phyloP scores from a whole-genome alignment of 352 stramenopile genomes.

The Phytophthora meadii region DNA sequence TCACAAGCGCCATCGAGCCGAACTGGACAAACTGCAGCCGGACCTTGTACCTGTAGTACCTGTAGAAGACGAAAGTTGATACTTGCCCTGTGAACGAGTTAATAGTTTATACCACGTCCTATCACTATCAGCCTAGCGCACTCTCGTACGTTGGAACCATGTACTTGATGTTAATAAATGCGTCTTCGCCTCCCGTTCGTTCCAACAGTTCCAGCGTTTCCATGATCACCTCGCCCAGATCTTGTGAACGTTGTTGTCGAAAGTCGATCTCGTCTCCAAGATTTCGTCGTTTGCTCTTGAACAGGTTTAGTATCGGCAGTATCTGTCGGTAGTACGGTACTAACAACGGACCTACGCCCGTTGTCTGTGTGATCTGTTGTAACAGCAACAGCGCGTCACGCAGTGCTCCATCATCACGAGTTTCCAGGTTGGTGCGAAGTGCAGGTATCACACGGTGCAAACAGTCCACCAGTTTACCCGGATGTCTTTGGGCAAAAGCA shows the following conservation, averaged over 20 bases:
- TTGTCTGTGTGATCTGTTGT: conserved; percentile 59
- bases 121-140: conserved; percentile 21
- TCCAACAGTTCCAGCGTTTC: conserved; percentile 92
- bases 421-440: conserved; percentile 78
- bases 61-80: conserved; percentile 33
- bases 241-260: conserved; percentile 75
- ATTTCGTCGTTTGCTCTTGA: conserved; percentile 91
- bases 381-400: conserved; percentile 65
- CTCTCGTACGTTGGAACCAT: conserved; percentile 96
- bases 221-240: conserved; percentile 87
- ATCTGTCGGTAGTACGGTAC: conserved; percentile 94
- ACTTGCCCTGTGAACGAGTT: background rate
- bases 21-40: conserved; percentile 43
- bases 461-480: conserved; percentile 70
- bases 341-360: conserved; percentile 79
- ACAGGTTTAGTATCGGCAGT: conserved; percentile 90
- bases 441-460: conserved; percentile 72
- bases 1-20: conserved; percentile 59
- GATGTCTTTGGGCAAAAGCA: conserved; percentile 63
- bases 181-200: conserved; percentile 82
- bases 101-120: conserved; percentile 8
- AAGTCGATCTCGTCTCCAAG: conserved; percentile 93
- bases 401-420: conserved; percentile 58
- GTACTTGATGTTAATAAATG: conserved; percentile 97
- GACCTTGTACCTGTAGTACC: conserved; percentile 23